A percentile compares a stretch with the other conserved stretches of the same genome.
These are phyloP conservation scores for Podaxis rugospora DNA, from an alignment of 768 basidiomycete species.

Conservation along the genomic window DNA sequence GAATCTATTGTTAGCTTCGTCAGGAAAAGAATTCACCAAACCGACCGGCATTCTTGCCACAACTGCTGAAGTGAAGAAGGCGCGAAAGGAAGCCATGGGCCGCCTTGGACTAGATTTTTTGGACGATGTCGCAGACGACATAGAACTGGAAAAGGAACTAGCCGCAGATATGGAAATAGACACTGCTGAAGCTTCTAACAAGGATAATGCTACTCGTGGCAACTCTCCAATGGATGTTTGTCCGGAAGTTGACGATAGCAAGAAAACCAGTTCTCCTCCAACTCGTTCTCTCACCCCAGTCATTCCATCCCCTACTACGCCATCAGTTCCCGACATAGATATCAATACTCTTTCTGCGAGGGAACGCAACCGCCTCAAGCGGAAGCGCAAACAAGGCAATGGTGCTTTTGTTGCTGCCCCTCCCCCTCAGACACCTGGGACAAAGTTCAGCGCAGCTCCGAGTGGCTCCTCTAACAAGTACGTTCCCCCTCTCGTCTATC, in stretches of 20 bases:
- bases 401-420: conserved; percentile 76
- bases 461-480: conserved; percentile 59
- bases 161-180: conserved; percentile 53
- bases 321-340: conserved; percentile 41
- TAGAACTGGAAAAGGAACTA: conserved; percentile 84
- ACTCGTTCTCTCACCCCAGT: conserved; percentile 46
- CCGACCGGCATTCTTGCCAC: conserved; percentile 69
- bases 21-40: conserved; percentile 87
- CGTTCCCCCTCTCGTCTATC: conserved; percentile 13
- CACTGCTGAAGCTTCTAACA: conserved; percentile 22
- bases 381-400: conserved; percentile 88
- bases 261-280: conserved; percentile 34
- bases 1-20: conserved; percentile 81
- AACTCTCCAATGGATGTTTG: conserved; percentile 31
- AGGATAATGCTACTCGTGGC: neutral
- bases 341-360: conserved; percentile 72
- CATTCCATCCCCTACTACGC: conserved; percentile 44
- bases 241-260: conserved; percentile 27
- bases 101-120: conserved; percentile 86
- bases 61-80: conserved; percentile 78
- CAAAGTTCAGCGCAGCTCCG: conserved; percentile 60
- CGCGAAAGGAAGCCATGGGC: conserved; percentile 84
- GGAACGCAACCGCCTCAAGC: conserved; percentile 90
- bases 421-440: conserved; percentile 51
- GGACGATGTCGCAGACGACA: conserved; percentile 73